A percentile compares a stretch with the other conserved stretches of the same genome.
Evolutionary conservation across 805 yeast genomes (phyloP).

Genomic region (Yarrowia porcina): DNA sequence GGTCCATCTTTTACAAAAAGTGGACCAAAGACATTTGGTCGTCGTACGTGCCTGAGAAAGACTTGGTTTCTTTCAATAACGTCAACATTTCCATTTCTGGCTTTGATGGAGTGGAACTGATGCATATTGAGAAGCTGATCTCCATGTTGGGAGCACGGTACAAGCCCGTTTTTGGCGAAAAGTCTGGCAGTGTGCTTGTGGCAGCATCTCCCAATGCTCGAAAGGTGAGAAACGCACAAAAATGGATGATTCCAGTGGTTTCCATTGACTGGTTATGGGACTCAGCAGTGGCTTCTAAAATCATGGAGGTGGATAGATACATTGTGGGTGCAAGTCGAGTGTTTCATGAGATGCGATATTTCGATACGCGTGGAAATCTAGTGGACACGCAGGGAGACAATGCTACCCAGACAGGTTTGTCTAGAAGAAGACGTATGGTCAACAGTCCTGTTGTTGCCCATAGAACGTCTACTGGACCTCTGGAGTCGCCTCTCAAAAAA

Average conservation of each 20-base stretch:
- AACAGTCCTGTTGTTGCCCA: background rate
- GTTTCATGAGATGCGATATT: conserved; percentile 16
- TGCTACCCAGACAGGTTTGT: background rate
- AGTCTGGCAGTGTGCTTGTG: conserved; percentile 54
- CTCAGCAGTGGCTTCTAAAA: conserved; percentile 35
- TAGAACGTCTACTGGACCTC: background rate
- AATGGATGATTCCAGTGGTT: conserved; percentile 42
- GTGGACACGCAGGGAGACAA: background rate
- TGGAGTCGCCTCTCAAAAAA: background rate
- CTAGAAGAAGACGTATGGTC: background rate
- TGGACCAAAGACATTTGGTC: conserved; percentile 62
- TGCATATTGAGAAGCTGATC: conserved; percentile 67
- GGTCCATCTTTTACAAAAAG: conserved; percentile 58
- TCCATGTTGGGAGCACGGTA: conserved; percentile 51
- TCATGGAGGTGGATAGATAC: conserved; percentile 27
- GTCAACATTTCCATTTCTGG: conserved; percentile 59
- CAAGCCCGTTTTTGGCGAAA: conserved; percentile 47
- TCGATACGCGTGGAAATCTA: conserved; percentile 17
- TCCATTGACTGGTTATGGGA: conserved; percentile 41
- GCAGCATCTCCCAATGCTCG: conserved; percentile 30
- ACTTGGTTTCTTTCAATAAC: conserved; percentile 34
- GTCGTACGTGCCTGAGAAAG: conserved; percentile 36
- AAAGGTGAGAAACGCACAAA: conserved; percentile 37
- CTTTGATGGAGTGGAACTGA: conserved; percentile 69
- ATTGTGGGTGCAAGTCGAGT: background rate